Evolutionary conservation across 768 basidiomycete genomes (phyloP).

Genomic region (Russula dissimulans): DNA sequence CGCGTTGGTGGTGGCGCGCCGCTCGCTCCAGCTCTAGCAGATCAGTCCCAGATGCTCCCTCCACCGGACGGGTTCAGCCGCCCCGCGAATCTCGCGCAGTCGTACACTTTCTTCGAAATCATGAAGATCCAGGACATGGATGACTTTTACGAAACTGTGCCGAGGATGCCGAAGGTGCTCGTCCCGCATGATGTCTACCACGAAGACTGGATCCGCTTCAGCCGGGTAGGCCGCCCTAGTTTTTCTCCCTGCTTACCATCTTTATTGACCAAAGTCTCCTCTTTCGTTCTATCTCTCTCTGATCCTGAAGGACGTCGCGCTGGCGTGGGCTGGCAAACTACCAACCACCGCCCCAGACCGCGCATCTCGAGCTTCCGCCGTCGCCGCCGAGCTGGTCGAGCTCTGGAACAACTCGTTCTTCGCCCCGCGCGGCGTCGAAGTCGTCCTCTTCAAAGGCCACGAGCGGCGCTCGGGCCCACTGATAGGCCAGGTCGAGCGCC

Average conservation of each 20-base stretch:
- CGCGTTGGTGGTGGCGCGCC: conserved; percentile 5
- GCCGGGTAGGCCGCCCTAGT: conserved; percentile 43
- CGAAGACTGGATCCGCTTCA: conserved; percentile 74
- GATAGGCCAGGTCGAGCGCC: conserved; percentile 45
- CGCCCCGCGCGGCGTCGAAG: conserved; percentile 62
- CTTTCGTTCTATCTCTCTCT: background rate
- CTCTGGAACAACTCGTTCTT: conserved; percentile 78
- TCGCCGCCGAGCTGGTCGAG: conserved; percentile 65
- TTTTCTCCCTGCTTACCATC: background rate
- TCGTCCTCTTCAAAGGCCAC: conserved; percentile 71
- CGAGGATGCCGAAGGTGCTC: conserved; percentile 65
- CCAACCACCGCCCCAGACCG: conserved; percentile 46
- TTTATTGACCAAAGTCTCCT: background rate
- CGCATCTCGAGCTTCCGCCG: conserved; percentile 45
- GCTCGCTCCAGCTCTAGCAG: background rate
- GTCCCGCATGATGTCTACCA: conserved; percentile 67
- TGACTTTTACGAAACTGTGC: conserved; percentile 52
- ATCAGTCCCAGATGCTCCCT: conserved; percentile 21
- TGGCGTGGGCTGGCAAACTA: conserved; percentile 70
- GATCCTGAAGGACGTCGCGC: conserved; percentile 49
- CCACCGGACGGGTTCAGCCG: conserved; percentile 70
- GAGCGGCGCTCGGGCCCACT: conserved; percentile 64
- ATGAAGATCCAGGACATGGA: conserved; percentile 76
- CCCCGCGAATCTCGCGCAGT: conserved; percentile 54
- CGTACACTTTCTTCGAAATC: conserved; percentile 60